Percentiles rank a stretch among this genome's conserved stretches.
phyloP scores from a whole-genome alignment of 805 yeast species.

The Saccharomycopsis sp. region DNA sequence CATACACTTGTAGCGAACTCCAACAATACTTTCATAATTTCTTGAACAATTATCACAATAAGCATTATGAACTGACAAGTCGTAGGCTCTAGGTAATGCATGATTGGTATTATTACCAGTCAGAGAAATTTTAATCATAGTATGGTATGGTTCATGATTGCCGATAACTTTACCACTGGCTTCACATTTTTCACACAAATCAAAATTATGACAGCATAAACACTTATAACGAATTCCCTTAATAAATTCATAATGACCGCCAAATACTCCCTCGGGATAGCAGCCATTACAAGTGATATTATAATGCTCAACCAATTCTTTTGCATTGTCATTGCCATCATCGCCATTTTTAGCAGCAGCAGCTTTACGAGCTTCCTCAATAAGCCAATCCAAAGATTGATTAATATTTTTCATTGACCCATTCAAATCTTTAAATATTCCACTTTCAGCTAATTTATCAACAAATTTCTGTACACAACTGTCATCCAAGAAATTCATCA shows the following conservation, averaged over 20 bases:
- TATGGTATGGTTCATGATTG: conserved; percentile 16
- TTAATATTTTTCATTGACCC: not conserved
- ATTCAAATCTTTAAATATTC: not conserved
- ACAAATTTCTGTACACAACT: not conserved
- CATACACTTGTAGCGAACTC: conserved; percentile 8
- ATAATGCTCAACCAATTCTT: conserved; percentile 4
- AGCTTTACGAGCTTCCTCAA: not conserved
- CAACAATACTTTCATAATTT: too few species aligned
- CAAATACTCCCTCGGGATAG: not conserved
- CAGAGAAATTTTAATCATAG: conserved; percentile 22
- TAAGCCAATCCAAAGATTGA: not conserved
- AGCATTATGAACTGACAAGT: too few species aligned
- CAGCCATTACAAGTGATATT: conserved; percentile 22
- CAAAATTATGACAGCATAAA: conserved; percentile 41
- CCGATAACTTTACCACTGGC: conserved; percentile 12
- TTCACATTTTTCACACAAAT: conserved; percentile 37
- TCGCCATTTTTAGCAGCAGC: not conserved
- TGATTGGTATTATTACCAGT: too few species aligned
- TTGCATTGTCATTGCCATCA: not conserved
- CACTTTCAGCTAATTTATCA: not conserved
- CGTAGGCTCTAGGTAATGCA: too few species aligned
- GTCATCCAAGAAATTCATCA: not conserved
- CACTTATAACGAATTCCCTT: conserved; percentile 43
- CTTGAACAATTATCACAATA: too few species aligned
- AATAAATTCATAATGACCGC: too few species aligned